phyloP scores from a whole-genome alignment of 176 grass and related monocot genomes.

The Luzula sylvatica region DNA sequence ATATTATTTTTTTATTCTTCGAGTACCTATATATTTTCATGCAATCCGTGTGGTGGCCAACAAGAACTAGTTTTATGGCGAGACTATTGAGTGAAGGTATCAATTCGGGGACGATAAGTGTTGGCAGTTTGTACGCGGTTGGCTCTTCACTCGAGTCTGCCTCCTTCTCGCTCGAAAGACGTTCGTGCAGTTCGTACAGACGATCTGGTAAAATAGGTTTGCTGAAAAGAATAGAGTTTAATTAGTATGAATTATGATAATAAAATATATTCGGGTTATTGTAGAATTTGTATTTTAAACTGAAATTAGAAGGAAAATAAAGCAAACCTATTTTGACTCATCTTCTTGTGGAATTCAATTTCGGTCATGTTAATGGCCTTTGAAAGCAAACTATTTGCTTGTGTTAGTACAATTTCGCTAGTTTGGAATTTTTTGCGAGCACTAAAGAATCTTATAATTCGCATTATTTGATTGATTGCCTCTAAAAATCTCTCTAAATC shows the following conservation, averaged over 20 bases:
- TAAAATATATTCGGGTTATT: constrained; percentile 2
- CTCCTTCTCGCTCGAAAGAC: constrained; percentile 19
- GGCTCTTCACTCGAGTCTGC: background rate
- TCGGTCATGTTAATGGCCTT: constrained; percentile 30
- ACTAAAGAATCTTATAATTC: constrained; percentile 31
- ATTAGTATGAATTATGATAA: background rate
- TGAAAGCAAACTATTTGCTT: constrained; percentile 26
- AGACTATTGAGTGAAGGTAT: constrained; percentile 37
- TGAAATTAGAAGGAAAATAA: background rate
- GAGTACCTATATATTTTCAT: constrained; percentile 55
- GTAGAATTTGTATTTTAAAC: background rate
- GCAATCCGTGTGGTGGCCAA: constrained; percentile 38
- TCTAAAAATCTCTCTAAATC: constrained; percentile 34
- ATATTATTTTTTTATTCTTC: too few species aligned
- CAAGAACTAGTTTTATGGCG: constrained; percentile 33
- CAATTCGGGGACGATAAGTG: constrained; percentile 36
- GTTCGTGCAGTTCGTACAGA: constrained; percentile 42
- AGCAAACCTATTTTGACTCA: constrained; percentile 36
- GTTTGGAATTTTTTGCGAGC: constrained; percentile 17
- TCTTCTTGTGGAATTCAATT: constrained; percentile 40
- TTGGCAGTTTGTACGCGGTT: constrained; percentile 24
- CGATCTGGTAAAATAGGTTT: constrained; percentile 37
- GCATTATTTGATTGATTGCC: constrained; percentile 39
- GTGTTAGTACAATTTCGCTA: constrained; percentile 22
- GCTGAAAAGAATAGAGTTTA: constrained; percentile 30